Conservation (phyloP, 495 filamentous ascomycete genomes). For the Staphylotrichum longicolle region DNA sequence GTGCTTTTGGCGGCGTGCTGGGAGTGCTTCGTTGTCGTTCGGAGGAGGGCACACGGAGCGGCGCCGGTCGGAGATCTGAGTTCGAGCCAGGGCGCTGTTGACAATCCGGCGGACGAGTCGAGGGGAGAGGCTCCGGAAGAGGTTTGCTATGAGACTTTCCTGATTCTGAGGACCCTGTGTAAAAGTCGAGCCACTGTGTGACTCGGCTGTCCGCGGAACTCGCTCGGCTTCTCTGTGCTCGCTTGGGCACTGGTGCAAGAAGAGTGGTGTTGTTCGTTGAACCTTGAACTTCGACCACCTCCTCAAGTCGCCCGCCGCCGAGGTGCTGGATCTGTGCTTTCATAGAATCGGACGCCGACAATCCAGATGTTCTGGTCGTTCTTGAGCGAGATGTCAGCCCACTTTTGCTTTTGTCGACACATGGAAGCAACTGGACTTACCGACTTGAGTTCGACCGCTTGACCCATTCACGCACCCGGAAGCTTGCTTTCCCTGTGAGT, state of each 20-base stretch:
- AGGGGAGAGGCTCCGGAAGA: background rate
- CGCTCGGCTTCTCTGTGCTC: conserved; percentile 7
- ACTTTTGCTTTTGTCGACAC: background rate
- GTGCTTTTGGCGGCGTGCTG: background rate
- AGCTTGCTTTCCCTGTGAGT: conserved; percentile 23
- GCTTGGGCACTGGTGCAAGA: conserved; percentile 1
- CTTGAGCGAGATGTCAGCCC: conserved; percentile 1
- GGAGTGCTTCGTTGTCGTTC: background rate
- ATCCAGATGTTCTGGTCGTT: background rate
- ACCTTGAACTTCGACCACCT: conserved; percentile 7
- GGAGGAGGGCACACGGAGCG: conserved; percentile 25
- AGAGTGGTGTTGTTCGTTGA: conserved; percentile 14
- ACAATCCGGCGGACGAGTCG: background rate
- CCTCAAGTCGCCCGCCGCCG: conserved; percentile 33
- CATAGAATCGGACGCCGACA: conserved; percentile 8
- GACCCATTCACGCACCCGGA: conserved; percentile 30
- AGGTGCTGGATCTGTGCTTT: conserved; percentile 35
- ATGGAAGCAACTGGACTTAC: conserved; percentile 12
- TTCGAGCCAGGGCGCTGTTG: conserved; percentile 8
- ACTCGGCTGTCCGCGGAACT: conserved; percentile 28
- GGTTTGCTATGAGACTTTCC: background rate
- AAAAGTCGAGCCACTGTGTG: conserved; percentile 40
- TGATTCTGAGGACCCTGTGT: conserved; percentile 16
- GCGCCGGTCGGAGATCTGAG: conserved; percentile 20
- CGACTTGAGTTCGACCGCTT: conserved; percentile 31